phyloP scores from a whole-genome alignment of 2,329 filamentous ascomycete species.

The Ceratocystis destructans region DNA sequence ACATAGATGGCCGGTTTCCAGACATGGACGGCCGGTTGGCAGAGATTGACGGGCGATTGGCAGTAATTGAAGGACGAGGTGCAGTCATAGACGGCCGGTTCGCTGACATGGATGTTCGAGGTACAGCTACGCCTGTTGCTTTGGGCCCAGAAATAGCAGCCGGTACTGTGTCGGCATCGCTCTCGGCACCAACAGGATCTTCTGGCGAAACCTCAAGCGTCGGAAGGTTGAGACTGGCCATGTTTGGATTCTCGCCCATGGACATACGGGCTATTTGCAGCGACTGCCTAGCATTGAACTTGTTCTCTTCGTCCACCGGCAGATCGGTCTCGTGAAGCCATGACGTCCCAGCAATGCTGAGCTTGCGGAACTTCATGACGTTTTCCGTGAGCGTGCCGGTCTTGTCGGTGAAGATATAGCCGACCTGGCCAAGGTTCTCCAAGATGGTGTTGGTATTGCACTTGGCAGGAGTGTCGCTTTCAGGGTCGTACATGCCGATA shows the following conservation, averaged over 20 bases:
- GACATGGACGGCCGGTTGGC: slow-evolving; percentile 22
- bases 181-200: slow-evolving; percentile 21
- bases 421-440: slow-evolving; percentile 83
- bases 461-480: slow-evolving; percentile 70
- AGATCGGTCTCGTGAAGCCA: slow-evolving; percentile 77
- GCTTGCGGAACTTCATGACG: slow-evolving; percentile 85
- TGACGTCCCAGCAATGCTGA: slow-evolving; percentile 76
- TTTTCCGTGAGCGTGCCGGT: slow-evolving; percentile 92
- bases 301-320: slow-evolving; percentile 17
- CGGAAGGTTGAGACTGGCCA: neutral
- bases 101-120: slow-evolving; percentile 15
- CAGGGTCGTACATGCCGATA: slow-evolving; percentile 79
- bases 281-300: slow-evolving; percentile 15
- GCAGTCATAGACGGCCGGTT: slow-evolving; percentile 20
- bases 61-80: slow-evolving; percentile 22
- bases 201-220: slow-evolving; percentile 26
- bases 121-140: neutral
- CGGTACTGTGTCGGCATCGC: slow-evolving; percentile 23
- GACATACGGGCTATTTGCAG: slow-evolving; percentile 16
- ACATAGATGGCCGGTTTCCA: slow-evolving; percentile 24
- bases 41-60: slow-evolving; percentile 12
- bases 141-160: neutral
- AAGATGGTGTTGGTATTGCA: slow-evolving; percentile 91
- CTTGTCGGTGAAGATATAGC: slow-evolving; percentile 86
- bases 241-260: slow-evolving; percentile 13